Conservation (phyloP, 2,329 filamentous ascomycete species). For the Teratosphaeria destructans region DNA sequence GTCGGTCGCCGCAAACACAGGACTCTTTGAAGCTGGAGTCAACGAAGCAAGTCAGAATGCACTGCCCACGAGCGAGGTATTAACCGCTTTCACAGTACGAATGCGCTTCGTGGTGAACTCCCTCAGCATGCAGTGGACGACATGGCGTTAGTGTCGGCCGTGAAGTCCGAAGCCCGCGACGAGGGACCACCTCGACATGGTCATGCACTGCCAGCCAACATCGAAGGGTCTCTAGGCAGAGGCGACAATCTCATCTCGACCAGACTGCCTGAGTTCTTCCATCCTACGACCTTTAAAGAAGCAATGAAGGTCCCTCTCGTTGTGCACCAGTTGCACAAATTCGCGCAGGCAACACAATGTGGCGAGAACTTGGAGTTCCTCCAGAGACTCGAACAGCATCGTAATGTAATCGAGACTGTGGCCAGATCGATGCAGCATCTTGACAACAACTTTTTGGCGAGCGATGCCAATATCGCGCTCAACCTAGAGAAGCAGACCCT, state of each 20-base stretch:
- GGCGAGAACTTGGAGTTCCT: slow-evolving; percentile 9
- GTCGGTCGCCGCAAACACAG: neutral
- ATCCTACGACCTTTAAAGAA: slow-evolving; percentile 3
- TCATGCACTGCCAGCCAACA: neutral
- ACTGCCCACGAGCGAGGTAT: neutral
- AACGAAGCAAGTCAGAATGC: neutral
- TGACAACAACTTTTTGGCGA: slow-evolving; percentile 6
- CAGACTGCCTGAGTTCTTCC: slow-evolving; percentile 8
- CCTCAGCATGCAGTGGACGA: neutral
- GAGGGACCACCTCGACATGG: neutral
- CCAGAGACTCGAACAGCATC: slow-evolving; percentile 2
- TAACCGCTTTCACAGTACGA: neutral
- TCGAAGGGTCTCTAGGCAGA: neutral
- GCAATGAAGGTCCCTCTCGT: slow-evolving; percentile 6
- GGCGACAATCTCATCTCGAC: neutral
- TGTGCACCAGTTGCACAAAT: slow-evolving; percentile 4
- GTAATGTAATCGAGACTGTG: slow-evolving; percentile 1
- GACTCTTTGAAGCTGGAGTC: neutral
- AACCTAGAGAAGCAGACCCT: slow-evolving; percentile 4
- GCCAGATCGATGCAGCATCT: slow-evolving; percentile 4
- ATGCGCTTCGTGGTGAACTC: neutral
- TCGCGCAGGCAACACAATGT: slow-evolving; percentile 3
- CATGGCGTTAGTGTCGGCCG: neutral
- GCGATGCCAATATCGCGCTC: slow-evolving; percentile 2
- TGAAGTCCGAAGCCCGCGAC: neutral